These are phyloP conservation scores for Neonothopanus nambi DNA, from an alignment of 1,284 basidiomycete species.

Conservation along the genomic window DNA sequence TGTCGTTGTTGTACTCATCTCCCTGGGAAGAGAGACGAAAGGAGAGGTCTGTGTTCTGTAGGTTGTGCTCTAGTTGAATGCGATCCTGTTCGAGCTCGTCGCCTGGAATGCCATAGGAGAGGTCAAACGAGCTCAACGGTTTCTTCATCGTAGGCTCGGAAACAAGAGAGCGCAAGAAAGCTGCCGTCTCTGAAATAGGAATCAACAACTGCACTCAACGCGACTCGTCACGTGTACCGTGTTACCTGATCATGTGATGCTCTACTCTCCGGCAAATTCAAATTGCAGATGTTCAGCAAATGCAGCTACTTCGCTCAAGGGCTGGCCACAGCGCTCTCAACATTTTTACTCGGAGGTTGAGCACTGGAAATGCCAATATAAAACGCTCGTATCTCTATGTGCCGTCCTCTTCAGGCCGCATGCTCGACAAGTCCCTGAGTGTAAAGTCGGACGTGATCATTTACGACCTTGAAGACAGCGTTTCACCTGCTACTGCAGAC, in stretches of 20 bases:
- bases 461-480: constrained; percentile 87
- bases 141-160: constrained; percentile 7
- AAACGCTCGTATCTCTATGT: constrained; percentile 72
- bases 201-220: constrained; percentile 15
- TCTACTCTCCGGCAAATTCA: too few relatives aligned
- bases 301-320: neutral
- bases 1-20: constrained; percentile 41
- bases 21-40: constrained; percentile 56
- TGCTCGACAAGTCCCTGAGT: constrained; percentile 76
- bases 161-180: constrained; percentile 6
- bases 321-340: neutral
- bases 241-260: constrained; percentile 6
- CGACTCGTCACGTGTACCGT: constrained; percentile 15
- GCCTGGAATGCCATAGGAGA: constrained; percentile 47
- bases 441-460: constrained; percentile 72
- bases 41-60: constrained; percentile 69
- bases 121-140: constrained; percentile 28
- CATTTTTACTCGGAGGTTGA: neutral
- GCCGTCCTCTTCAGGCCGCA: constrained; percentile 74
- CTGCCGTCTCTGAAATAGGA: constrained; percentile 1
- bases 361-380: constrained; percentile 23
- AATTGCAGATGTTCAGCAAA: neutral
- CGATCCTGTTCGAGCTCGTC: constrained; percentile 72
- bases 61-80: constrained; percentile 72
- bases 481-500: constrained; percentile 59